Evolutionary conservation across 2,329 filamentous ascomycete genomes (phyloP).

Genomic region (Colletotrichum gloeosporioides): DNA sequence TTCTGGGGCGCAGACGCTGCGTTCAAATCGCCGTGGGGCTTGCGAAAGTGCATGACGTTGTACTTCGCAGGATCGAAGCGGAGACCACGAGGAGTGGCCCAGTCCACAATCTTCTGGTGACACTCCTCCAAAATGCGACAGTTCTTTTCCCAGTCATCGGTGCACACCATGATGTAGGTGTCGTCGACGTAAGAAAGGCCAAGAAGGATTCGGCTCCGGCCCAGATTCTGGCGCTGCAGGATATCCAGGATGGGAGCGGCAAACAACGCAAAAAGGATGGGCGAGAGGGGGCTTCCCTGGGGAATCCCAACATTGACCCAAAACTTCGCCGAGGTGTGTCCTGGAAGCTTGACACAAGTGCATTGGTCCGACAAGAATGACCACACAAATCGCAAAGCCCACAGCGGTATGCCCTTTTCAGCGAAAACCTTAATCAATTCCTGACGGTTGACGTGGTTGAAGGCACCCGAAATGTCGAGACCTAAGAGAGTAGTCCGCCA

Average conservation of each 20-base stretch:
- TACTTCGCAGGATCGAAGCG: background rate
- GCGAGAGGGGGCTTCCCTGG: background rate
- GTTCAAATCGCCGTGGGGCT: background rate
- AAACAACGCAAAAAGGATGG: constrained; percentile 5
- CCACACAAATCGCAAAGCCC: background rate
- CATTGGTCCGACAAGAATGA: background rate
- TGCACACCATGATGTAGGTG: background rate
- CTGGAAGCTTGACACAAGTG: background rate
- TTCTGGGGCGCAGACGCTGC: background rate
- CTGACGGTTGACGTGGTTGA: background rate
- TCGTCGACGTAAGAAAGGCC: background rate
- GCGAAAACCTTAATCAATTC: background rate
- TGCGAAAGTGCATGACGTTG: background rate
- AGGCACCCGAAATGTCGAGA: background rate
- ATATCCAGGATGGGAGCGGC: background rate
- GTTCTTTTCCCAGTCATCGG: background rate
- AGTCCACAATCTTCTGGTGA: background rate
- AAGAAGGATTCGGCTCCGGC: background rate
- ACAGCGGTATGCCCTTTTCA: background rate
- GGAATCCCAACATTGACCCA: constrained; percentile 1
- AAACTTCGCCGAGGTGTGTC: background rate
- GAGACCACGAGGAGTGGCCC: background rate
- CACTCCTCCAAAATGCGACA: background rate
- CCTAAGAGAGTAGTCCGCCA: background rate
- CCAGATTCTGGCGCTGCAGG: background rate